Evolutionary conservation across 2,329 filamentous ascomycete species (phyloP).

Genomic region (Sphaerulina vaccinii): DNA sequence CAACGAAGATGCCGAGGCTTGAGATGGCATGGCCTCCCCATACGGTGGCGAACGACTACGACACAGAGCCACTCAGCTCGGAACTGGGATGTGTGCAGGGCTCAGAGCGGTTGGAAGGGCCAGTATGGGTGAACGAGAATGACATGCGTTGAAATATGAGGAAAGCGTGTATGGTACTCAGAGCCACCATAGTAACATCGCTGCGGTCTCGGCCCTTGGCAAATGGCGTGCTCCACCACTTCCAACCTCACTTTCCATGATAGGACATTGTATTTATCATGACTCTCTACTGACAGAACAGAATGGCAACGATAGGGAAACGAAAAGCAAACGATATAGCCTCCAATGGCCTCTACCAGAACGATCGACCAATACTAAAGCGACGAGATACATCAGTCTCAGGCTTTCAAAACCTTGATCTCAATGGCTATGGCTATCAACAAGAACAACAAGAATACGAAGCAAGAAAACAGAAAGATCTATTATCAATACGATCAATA

Average conservation of each 20-base stretch:
- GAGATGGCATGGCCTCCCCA: too few relatives aligned
- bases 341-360: slow-evolving; percentile 4
- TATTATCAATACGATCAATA: not conserved
- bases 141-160: too few relatives aligned
- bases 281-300: not conserved
- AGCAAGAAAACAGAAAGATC: not conserved
- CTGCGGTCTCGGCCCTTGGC: not conserved
- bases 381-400: slow-evolving; percentile 4
- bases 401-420: not conserved
- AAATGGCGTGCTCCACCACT: not conserved
- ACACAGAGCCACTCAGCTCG: too few relatives aligned
- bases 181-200: too few relatives aligned
- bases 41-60: too few relatives aligned
- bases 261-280: not conserved
- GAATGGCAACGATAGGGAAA: slow-evolving; percentile 1
- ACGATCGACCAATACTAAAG: slow-evolving; percentile 9
- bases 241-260: not conserved
- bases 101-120: too few relatives aligned
- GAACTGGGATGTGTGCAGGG: too few relatives aligned
- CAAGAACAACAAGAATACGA: not conserved
- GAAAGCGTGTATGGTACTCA: too few relatives aligned
- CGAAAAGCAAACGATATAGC: slow-evolving; percentile 7
- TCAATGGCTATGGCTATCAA: not conserved
- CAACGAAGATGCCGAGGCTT: too few relatives aligned
- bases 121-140: too few relatives aligned